Percentiles rank a stretch among this genome's conserved stretches.
Evolutionary conservation across 1,284 basidiomycete genomes (phyloP).

Genomic region (Stereum hirsutum): DNA sequence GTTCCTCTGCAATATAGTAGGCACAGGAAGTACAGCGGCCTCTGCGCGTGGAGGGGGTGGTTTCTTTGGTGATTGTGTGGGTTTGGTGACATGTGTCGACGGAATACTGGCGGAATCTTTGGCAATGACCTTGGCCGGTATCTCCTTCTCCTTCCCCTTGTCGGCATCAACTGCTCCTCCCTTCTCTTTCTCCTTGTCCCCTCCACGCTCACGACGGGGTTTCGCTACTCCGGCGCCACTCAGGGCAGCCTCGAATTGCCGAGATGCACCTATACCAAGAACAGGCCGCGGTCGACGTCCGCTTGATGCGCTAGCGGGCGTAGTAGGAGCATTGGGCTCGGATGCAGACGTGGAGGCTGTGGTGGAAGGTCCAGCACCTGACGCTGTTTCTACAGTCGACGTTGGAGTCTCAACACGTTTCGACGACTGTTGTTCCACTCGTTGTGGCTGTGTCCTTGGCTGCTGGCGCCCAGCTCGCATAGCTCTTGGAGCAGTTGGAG

Average conservation of each 20-base stretch:
- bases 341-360: slow-evolving; percentile 11
- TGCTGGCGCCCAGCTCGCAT: slow-evolving; percentile 7
- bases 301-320: slow-evolving; percentile 7
- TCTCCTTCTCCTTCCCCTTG: slow-evolving; percentile 3
- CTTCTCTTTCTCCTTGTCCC: slow-evolving; percentile 14
- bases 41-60: too few species aligned
- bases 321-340: slow-evolving; percentile 4
- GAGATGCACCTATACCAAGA: slow-evolving; percentile 46
- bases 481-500: not conserved
- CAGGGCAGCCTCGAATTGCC: slow-evolving; percentile 59
- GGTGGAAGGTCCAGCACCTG: slow-evolving; percentile 4
- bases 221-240: slow-evolving; percentile 40
- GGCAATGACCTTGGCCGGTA: too few species aligned
- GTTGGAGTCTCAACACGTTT: slow-evolving; percentile 3
- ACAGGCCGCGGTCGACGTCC: slow-evolving; percentile 35
- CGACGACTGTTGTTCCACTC: slow-evolving; percentile 4
- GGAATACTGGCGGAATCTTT: too few species aligned
- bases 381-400: slow-evolving; percentile 11
- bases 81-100: too few species aligned
- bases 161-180: slow-evolving; percentile 5
- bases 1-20: slow-evolving; percentile 22
- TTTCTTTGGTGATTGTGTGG: too few species aligned
- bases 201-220: slow-evolving; percentile 17
- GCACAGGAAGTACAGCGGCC: slow-evolving; percentile 11
- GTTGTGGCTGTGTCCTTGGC: slow-evolving; percentile 3